Evolutionary conservation across 1,284 basidiomycete species (phyloP).

Genomic region (Pulchroboletus neoregius): DNA sequence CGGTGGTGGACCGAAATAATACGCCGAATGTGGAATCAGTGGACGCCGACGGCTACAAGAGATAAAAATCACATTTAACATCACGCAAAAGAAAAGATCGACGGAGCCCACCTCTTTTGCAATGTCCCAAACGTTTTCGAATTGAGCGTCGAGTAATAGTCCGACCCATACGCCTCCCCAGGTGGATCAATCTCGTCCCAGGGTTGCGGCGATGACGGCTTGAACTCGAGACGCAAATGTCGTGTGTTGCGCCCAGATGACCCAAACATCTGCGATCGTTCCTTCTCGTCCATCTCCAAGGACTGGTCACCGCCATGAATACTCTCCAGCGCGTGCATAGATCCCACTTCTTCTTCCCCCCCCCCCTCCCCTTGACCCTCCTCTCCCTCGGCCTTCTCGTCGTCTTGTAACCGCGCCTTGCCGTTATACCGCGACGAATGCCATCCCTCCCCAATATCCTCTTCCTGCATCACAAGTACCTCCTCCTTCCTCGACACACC

Average conservation of each 20-base stretch:
- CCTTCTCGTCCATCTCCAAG: constrained; percentile 24
- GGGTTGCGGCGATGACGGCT: constrained; percentile 48
- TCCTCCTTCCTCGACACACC: constrained; percentile 15
- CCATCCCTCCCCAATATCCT: constrained; percentile 30
- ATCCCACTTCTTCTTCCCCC: constrained; percentile 13
- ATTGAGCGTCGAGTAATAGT: constrained; percentile 39
- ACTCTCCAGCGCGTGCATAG: constrained; percentile 11
- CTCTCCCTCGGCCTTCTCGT: not conserved
- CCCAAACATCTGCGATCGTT: constrained; percentile 11
- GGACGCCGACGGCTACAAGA: constrained; percentile 40
- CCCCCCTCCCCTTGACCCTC: constrained; percentile 11
- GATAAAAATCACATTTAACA: not conserved
- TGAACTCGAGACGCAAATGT: constrained; percentile 34
- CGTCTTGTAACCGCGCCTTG: constrained; percentile 13
- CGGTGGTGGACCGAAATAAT: constrained; percentile 78
- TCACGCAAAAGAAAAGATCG: not conserved
- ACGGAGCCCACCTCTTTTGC: constrained; percentile 28
- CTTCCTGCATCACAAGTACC: constrained; percentile 25
- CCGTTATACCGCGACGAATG: constrained; percentile 20
- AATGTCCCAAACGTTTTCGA: constrained; percentile 28
- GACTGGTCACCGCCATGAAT: constrained; percentile 9
- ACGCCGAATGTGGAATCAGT: constrained; percentile 69
- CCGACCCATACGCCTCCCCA: constrained; percentile 30
- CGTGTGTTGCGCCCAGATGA: constrained; percentile 17
- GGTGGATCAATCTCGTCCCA: constrained; percentile 59